Base-by-base conservation (phyloP, 2,329 filamentous ascomycete species). In the Cytospora piceae region DNA sequence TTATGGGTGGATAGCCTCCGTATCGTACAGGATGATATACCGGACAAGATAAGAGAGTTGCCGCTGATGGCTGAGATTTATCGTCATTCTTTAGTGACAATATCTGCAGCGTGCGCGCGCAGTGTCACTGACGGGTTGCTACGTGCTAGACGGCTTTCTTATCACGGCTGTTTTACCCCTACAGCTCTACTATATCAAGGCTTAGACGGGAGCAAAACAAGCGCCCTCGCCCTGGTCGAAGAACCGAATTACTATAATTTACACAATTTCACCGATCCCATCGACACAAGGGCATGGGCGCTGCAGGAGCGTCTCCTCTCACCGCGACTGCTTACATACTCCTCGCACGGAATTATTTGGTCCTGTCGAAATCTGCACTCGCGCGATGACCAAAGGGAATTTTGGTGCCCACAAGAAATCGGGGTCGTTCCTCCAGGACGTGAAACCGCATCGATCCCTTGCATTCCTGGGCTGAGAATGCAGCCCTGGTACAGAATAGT, bases 241-340 rank as follows among this genome's bases (percentile, higher is more conserved):
- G 3, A 0, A 1, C 29, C 14, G 1, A 5, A 8, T 2, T 2
- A 1, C 0, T 12, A 1, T 2, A 2, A 3, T 9, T 9, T 12
- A n/a, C 37, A 46, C 4, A 2, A 20, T 24, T 20, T 31, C 1
- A 32, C 29, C 7, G 24, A 49, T 31, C 39, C 39, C 11, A 49
- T 58, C 2, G 57, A 49, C 0, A 0, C 8, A 49, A 24, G 37
- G 3, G 57, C 37, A 49, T 49, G 57, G 57, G 7, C 57, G 12
- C 17, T 58, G n/a, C 37, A 58, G 15, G 37, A 58, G n/a, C 27
- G 39, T 12, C 27, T 58, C 14, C 39, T 58, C 27, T 58, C 27
- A 6, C 57, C 57, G 31, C 39, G 57, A 29, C 39, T 32, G 14
- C 39, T 58, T 24, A 32, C 17, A 8, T 49, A 49, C 27, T 11